Conservation (phyloP, 2,329 filamentous ascomycete species). For the Talaromyces albobiverticillius region DNA sequence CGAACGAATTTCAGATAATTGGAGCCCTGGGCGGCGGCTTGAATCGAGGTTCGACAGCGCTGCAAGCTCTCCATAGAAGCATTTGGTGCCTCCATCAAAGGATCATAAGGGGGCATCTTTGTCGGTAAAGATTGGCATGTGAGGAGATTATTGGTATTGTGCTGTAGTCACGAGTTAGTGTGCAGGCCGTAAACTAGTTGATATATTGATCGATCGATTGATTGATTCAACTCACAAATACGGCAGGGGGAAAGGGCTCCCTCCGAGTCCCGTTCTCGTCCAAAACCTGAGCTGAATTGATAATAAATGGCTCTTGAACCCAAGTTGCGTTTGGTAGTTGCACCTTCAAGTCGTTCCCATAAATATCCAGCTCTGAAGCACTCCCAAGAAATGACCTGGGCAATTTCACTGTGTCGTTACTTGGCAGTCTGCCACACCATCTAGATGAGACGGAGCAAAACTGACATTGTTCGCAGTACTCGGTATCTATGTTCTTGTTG, state of each 20-base stretch:
- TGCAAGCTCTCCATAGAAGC: conserved; percentile 10
- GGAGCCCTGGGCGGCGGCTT: conserved; percentile 19
- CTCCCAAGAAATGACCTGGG: conserved; percentile 2
- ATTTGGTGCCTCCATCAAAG: neutral
- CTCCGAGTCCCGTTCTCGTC: conserved; percentile 1
- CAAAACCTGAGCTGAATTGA: conserved; percentile 12
- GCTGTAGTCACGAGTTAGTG: neutral
- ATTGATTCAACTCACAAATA: conserved; percentile 12
- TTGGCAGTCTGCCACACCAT: conserved; percentile 15
- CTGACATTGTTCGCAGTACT: conserved; percentile 15
- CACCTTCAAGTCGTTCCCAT: conserved; percentile 10
- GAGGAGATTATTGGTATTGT: conserved; percentile 7
- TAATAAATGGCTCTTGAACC: conserved; percentile 18
- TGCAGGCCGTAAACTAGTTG: neutral
- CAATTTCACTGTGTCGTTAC: neutral
- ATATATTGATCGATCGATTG: neutral
- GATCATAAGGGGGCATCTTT: neutral
- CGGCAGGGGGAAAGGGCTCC: conserved; percentile 5
- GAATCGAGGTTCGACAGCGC: conserved; percentile 14
- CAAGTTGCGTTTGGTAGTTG: conserved; percentile 14
- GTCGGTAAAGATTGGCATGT: neutral
- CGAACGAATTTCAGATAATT: conserved; percentile 23
- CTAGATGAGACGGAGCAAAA: conserved; percentile 13
- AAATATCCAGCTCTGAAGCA: conserved; percentile 4
- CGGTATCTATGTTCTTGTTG: conserved; percentile 9